Conservation (phyloP, 2,329 filamentous ascomycete species). For the Byssoonygena ceratinophila region DNA sequence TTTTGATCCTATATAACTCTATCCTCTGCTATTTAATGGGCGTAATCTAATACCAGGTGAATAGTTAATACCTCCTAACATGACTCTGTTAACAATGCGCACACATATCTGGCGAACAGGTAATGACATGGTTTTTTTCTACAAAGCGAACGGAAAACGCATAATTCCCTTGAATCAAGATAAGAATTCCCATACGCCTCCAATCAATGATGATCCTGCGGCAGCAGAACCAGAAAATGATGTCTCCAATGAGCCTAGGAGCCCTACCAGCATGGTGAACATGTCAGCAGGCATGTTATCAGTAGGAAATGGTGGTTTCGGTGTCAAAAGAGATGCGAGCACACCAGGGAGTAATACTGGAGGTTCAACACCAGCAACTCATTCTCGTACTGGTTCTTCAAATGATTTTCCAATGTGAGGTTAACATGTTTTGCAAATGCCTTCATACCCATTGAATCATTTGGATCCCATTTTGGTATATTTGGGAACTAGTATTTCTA, state of each 20-base stretch:
- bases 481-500: too few relatives aligned
- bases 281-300: neutral
- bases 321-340: neutral
- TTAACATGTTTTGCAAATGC: neutral
- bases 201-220: neutral
- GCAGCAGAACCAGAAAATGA: neutral
- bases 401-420: neutral
- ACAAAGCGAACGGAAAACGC: constrained; percentile 83
- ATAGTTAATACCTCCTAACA: constrained; percentile 55
- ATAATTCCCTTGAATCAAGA: constrained; percentile 26
- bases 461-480: too few relatives aligned
- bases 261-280: neutral
- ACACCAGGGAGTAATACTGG: neutral
- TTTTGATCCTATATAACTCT: neutral
- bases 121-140: constrained; percentile 82
- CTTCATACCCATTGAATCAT: too few relatives aligned
- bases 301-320: neutral
- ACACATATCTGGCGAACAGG: constrained; percentile 90
- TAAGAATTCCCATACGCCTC: neutral
- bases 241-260: neutral
- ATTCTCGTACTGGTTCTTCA: constrained; percentile 1
- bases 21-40: neutral
- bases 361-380: constrained; percentile 3
- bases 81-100: constrained; percentile 87
- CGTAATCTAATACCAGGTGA: constrained; percentile 5